Percentiles rank a stretch among this genome's conserved stretches.
Conservation (phyloP, 768 basidiomycete species). For the Xerocomellus amylosporus region DNA sequence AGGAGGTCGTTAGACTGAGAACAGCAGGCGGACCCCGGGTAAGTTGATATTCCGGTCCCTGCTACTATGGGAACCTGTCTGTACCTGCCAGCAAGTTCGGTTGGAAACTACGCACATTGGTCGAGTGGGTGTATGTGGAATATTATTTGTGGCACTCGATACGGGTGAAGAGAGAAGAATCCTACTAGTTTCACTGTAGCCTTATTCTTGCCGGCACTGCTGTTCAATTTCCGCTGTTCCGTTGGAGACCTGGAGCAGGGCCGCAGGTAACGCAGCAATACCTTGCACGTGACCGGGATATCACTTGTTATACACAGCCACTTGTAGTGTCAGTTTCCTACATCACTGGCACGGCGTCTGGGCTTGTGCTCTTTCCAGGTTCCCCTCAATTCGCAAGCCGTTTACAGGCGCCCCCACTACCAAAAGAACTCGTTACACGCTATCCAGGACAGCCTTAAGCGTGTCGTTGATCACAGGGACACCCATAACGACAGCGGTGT, state of each 20-base stretch:
- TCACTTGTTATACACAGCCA: constrained; percentile 17
- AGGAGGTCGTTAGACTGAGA: constrained; percentile 65
- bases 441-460: background rate
- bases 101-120: background rate
- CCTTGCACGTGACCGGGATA: constrained; percentile 21
- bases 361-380: constrained; percentile 6
- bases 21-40: background rate
- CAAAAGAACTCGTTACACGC: background rate
- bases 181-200: background rate
- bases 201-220: background rate
- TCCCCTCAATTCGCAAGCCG: constrained; percentile 3
- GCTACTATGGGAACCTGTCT: constrained; percentile 3
- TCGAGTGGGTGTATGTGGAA: background rate
- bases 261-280: background rate
- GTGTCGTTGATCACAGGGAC: constrained; percentile 2
- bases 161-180: background rate
- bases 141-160: background rate
- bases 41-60: background rate
- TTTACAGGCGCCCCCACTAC: background rate
- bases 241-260: too few species aligned
- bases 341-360: constrained; percentile 11
- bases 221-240: background rate
- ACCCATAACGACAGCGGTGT: constrained; percentile 7
- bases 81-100: background rate
- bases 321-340: constrained; percentile 16